phyloP scores from a whole-genome alignment of 1,139 yeast species.

The Hyphopichia khmerensis region DNA sequence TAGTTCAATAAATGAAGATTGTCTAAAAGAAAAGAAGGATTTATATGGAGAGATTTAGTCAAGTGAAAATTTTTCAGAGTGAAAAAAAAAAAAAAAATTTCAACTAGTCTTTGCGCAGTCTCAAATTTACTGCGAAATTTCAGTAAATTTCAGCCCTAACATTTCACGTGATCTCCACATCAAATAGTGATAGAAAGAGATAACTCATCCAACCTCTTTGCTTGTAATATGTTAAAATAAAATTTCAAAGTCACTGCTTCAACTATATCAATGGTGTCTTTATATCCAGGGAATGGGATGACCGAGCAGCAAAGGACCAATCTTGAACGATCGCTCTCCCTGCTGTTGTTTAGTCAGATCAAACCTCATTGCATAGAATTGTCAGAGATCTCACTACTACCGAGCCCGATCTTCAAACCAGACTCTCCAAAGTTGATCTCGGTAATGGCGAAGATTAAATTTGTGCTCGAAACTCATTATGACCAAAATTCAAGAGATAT shows the following conservation, averaged over 20 bases:
- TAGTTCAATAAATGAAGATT: not conserved
- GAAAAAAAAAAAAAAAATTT: too few species aligned
- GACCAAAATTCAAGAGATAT: constrained; percentile 9
- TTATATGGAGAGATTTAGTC: too few species aligned
- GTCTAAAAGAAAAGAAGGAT: too few species aligned
- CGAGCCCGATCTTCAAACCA: constrained; percentile 12
- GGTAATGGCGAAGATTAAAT: constrained; percentile 9
- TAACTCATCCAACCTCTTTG: too few species aligned
- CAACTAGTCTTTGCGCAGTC: too few species aligned
- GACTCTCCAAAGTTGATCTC: constrained; percentile 12
- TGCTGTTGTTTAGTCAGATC: constrained; percentile 26
- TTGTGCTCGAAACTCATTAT: constrained; percentile 15
- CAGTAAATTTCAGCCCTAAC: too few species aligned
- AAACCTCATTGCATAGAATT: constrained; percentile 37
- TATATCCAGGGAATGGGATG: not conserved
- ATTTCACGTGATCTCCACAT: too few species aligned
- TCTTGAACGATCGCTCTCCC: constrained; percentile 18
- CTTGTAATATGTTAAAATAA: too few species aligned
- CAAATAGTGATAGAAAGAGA: too few species aligned
- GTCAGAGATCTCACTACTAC: constrained; percentile 20
- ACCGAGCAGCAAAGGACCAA: not conserved
- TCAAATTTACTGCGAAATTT: too few species aligned
- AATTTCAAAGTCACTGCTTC: not conserved
- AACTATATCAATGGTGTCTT: not conserved
- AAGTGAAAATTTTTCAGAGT: too few species aligned